These are phyloP conservation scores for Thalassiosira livingstoniorum DNA, from an alignment of 352 stramenopile genomes.

Conservation along the genomic window DNA sequence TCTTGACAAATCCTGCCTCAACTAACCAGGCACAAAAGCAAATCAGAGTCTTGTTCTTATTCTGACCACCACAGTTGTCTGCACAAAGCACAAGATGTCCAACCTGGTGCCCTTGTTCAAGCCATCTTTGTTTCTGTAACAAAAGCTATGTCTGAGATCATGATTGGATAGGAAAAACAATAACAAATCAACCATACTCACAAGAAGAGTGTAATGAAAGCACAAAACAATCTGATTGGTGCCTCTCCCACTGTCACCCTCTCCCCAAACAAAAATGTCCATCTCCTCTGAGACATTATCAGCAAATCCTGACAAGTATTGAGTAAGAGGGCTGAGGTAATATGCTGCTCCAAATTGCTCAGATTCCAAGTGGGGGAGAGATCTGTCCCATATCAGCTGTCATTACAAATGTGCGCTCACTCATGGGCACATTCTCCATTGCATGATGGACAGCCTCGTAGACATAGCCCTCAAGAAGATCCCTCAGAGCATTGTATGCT, in stretches of 20 bases:
- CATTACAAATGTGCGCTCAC: background rate
- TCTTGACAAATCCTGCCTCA: conserved; percentile 1
- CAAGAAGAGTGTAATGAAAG: conserved; percentile 5
- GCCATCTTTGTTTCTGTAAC: background rate
- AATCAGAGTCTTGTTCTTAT: conserved; percentile 27
- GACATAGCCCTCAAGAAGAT: background rate
- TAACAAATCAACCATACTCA: background rate
- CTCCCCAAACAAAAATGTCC: conserved; percentile 18
- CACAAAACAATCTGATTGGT: conserved; percentile 9
- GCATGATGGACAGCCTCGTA: background rate
- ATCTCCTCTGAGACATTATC: background rate
- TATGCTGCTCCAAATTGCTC: conserved; percentile 6
- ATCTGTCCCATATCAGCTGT: conserved; percentile 20
- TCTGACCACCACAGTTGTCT: conserved; percentile 21
- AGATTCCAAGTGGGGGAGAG: background rate
- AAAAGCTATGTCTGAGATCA: conserved; percentile 3
- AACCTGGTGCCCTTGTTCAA: background rate
- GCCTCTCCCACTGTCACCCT: background rate
- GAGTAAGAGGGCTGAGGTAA: conserved; percentile 7
- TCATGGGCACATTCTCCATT: conserved; percentile 4
- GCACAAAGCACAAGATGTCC: background rate
- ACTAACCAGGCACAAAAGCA: conserved; percentile 16
- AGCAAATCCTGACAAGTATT: conserved; percentile 1
- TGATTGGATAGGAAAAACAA: background rate
- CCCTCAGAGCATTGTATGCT: background rate